A percentile compares a stretch with the other conserved stretches of the same genome.
Conservation (phyloP, 495 filamentous ascomycete species). For the Sabuloglossum arenarium region DNA sequence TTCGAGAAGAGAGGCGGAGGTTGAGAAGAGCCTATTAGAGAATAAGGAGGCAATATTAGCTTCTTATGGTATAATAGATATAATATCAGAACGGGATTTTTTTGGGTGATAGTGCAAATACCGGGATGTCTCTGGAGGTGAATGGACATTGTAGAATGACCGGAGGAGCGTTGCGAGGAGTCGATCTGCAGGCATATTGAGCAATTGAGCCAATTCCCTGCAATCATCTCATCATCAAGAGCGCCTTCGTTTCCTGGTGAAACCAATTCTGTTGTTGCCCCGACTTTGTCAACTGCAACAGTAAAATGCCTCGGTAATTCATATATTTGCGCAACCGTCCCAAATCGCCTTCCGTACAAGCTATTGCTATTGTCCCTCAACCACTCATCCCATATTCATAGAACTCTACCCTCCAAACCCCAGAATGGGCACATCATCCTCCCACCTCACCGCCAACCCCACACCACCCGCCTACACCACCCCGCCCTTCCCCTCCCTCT, state of each 20-base stretch:
- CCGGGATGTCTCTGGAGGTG: constrained; percentile 33
- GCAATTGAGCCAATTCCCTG: background rate
- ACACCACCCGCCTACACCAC: constrained; percentile 45
- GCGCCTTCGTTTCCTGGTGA: background rate
- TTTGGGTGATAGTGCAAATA: too few species aligned
- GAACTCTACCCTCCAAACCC: too few species aligned
- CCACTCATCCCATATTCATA: too few species aligned
- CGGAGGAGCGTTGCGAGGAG: constrained; percentile 30
- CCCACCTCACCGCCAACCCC: constrained; percentile 20
- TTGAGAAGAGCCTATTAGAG: constrained; percentile 45
- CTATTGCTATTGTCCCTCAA: too few species aligned
- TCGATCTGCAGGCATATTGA: constrained; percentile 23
- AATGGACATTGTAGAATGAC: constrained; percentile 27
- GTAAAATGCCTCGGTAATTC: background rate
- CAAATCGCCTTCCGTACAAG: background rate
- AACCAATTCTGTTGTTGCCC: background rate
- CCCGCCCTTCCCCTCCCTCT: constrained; percentile 74
- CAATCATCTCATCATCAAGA: background rate
- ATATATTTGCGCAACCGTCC: constrained; percentile 2
- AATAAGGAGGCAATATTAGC: constrained; percentile 3
- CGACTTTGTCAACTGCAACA: background rate
- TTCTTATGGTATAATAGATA: too few species aligned
- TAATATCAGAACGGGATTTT: too few species aligned
- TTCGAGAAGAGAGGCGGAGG: constrained; percentile 62
- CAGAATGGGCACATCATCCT: constrained; percentile 7